These are phyloP conservation scores for Hypoxylon trugodes DNA, from an alignment of 495 filamentous ascomycete genomes.

Conservation along the genomic window DNA sequence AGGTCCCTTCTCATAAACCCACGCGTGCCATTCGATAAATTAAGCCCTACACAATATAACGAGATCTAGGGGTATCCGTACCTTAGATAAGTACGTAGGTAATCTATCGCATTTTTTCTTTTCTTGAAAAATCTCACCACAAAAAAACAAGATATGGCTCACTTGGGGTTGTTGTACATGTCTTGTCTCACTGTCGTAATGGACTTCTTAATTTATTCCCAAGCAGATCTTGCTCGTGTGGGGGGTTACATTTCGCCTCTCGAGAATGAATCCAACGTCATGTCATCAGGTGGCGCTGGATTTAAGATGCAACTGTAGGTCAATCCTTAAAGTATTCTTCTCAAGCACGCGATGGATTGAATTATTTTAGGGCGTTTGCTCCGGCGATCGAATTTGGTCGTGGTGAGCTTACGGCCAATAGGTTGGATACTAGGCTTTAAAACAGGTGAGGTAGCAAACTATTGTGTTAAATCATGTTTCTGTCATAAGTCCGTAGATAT, in stretches of 20 bases:
- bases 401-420: not conserved
- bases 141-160: slow-evolving; percentile 6
- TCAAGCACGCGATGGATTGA: slow-evolving; percentile 11
- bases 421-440: not conserved
- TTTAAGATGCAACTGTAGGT: slow-evolving; percentile 21
- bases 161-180: slow-evolving; percentile 15
- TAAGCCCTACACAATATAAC: not conserved
- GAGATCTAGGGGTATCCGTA: too few species aligned
- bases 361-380: slow-evolving; percentile 4
- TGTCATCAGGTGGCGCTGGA: slow-evolving; percentile 19
- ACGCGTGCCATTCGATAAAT: slow-evolving; percentile 9
- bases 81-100: not conserved
- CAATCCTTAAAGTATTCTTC: slow-evolving; percentile 19
- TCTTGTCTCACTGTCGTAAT: slow-evolving; percentile 22
- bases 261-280: slow-evolving; percentile 32
- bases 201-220: slow-evolving; percentile 26
- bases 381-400: not conserved
- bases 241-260: slow-evolving; percentile 37
- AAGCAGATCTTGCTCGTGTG: slow-evolving; percentile 21
- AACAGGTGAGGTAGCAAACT: slow-evolving; percentile 9
- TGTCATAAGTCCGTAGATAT: slow-evolving; percentile 5
- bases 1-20: not conserved
- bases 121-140: not conserved
- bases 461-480: slow-evolving; percentile 5
- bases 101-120: not conserved